A percentile compares a stretch with the other conserved stretches of the same genome.
Conservation (phyloP, 371 early-diverging fungal genomes). For the Dentiscutata heterogama region DNA sequence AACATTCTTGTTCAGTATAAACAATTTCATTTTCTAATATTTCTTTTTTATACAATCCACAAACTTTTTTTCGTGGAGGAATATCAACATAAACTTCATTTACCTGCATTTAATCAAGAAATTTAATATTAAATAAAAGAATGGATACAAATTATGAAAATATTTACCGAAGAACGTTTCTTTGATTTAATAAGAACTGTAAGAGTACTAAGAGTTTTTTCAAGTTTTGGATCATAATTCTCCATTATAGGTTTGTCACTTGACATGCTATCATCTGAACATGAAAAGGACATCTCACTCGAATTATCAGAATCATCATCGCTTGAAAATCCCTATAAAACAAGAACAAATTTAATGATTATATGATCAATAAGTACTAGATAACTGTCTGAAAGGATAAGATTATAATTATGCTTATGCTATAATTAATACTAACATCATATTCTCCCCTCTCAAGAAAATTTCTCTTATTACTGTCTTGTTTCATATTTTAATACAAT, state of each 20-base stretch:
- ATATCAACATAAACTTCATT: conserved; percentile 19
- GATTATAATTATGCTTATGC: too few relatives aligned
- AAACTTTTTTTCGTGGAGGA: conserved; percentile 14
- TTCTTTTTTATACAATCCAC: background rate
- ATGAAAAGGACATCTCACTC: too few relatives aligned
- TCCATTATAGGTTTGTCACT: background rate
- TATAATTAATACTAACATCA: too few relatives aligned
- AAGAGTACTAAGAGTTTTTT: background rate
- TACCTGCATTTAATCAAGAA: background rate
- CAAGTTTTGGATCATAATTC: background rate
- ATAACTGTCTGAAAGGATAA: too few relatives aligned
- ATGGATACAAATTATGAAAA: background rate
- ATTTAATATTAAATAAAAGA: background rate
- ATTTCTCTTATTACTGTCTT: too few relatives aligned
- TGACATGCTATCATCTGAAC: too few relatives aligned
- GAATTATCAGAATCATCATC: too few relatives aligned
- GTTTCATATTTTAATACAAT: too few relatives aligned
- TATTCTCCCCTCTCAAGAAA: too few relatives aligned
- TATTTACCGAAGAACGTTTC: background rate
- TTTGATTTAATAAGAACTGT: background rate
- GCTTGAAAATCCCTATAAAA: too few relatives aligned
- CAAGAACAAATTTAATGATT: too few relatives aligned
- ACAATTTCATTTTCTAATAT: background rate
- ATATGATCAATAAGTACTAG: too few relatives aligned
- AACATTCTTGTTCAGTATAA: conserved; percentile 15